Evolutionary conservation across 768 basidiomycete genomes (phyloP).

Genomic region (Mycena metata): DNA sequence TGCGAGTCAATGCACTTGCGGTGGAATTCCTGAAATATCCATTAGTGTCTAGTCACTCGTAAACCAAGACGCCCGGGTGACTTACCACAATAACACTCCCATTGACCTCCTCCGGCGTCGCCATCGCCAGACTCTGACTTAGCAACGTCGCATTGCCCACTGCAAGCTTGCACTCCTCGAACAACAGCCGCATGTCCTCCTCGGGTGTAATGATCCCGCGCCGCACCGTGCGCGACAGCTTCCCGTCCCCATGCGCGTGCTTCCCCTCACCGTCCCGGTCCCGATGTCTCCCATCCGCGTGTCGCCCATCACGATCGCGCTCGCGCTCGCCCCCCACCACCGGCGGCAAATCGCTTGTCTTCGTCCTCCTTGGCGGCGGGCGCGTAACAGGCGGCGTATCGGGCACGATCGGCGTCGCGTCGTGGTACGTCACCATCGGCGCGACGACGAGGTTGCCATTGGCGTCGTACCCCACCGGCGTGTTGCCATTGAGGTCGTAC

Average conservation of each 20-base stretch:
- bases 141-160: constrained; percentile 84
- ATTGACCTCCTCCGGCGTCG: constrained; percentile 78
- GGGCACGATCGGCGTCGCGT: constrained; percentile 47
- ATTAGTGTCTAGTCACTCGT: background rate
- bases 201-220: constrained; percentile 73
- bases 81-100: constrained; percentile 78
- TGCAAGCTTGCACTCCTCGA: constrained; percentile 89
- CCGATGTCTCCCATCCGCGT: constrained; percentile 30
- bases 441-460: constrained; percentile 7
- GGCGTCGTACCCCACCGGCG: constrained; percentile 32
- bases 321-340: background rate
- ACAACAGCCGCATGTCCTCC: constrained; percentile 86
- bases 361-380: constrained; percentile 53
- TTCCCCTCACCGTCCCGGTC: constrained; percentile 19
- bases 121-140: constrained; percentile 75
- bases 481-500: constrained; percentile 35
- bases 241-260: background rate
- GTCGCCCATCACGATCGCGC: constrained; percentile 14
- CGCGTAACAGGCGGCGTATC: constrained; percentile 40
- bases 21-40: constrained; percentile 78
- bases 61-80: constrained; percentile 25
- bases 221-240: constrained; percentile 30
- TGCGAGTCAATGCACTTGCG: constrained; percentile 83
- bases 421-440: constrained; percentile 53
- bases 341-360: constrained; percentile 35